Base-by-base conservation (phyloP, 2,329 filamentous ascomycete genomes). In the Grosmannia serpens region DNA sequence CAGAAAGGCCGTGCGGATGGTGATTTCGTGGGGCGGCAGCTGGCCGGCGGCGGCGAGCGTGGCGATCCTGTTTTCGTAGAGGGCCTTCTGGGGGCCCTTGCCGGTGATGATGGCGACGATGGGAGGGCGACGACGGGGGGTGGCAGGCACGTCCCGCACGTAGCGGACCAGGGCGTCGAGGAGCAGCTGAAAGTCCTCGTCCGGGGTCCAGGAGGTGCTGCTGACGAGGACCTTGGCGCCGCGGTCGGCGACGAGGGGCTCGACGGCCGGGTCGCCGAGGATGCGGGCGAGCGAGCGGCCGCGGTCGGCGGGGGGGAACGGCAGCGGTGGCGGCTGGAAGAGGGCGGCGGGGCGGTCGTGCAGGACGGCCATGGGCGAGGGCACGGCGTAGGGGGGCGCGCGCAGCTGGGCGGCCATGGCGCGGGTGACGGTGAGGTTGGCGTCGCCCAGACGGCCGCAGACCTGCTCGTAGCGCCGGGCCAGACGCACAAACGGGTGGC, bases 201-300 rank as follows among this genome's bases (percentile, higher is more conserved):
- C 94, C 0, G 91, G 83, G 0, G 94, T 99, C 94, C 94, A 99
- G 13, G 91, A 96, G 0, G 94, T 99, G 59, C 91, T 94, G 73
- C 89, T 95, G 44, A 97, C 89, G 9, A 99, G 73, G 3, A 99
- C 35, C 9, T 35, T 27, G 31, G 53, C 47, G 22, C 38, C 24
- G 22, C 15, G 38, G 1, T 3, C 9, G 38, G 26, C 47, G 24
- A 56, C 27, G 6, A 56, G 27, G 4, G 31, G 15, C 24, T 15
- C 46, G 17, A 22, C 11, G 7, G 53, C 24, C 22, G 26, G 27
- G 41, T 58, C 58, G n/a, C 38, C 55, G 1, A 64, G 51, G 1
- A 64, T 60, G 4, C 38, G 31, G 20, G 41, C 58, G 1, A 64
- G 41, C n/a, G 55, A 50, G 4, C 11, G 10, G n/a, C 15, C 58